phyloP scores from a whole-genome alignment of 2,329 filamentous ascomycete genomes.

The Diaporthe citriasiana region DNA sequence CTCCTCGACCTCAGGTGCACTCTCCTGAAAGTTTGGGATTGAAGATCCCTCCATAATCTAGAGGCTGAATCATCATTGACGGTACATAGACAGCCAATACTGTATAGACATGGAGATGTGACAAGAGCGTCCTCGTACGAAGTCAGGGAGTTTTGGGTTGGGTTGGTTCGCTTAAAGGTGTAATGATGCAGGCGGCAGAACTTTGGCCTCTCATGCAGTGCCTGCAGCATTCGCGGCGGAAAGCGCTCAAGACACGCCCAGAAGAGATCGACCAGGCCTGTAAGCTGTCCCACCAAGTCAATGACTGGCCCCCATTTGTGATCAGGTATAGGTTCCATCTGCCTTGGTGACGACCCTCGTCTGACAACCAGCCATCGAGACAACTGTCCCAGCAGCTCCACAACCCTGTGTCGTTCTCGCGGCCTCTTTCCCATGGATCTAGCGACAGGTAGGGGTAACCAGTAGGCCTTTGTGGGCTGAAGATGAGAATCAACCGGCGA shows the following conservation, averaged over 20 bases:
- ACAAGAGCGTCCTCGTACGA: conserved; percentile 26
- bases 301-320: conserved; percentile 32
- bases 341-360: too few species aligned
- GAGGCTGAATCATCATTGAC: too few species aligned
- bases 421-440: conserved; percentile 19
- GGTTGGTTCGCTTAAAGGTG: neutral
- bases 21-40: neutral
- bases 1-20: neutral
- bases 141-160: neutral
- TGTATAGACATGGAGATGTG: conserved; percentile 37
- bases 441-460: conserved; percentile 16
- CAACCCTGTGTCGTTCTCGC: neutral
- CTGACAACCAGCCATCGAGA: neutral
- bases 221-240: conserved; percentile 31
- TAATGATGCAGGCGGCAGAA: conserved; percentile 40
- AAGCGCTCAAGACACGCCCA: conserved; percentile 33
- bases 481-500: conserved; percentile 29
- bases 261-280: conserved; percentile 36
- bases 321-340: neutral
- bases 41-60: neutral
- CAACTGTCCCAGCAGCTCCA: conserved; percentile 25
- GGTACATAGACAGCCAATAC: neutral
- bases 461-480: too few species aligned
- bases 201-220: conserved; percentile 7
- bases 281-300: conserved; percentile 17